phyloP scores from a whole-genome alignment of 768 basidiomycete genomes.

The Imleria badia region DNA sequence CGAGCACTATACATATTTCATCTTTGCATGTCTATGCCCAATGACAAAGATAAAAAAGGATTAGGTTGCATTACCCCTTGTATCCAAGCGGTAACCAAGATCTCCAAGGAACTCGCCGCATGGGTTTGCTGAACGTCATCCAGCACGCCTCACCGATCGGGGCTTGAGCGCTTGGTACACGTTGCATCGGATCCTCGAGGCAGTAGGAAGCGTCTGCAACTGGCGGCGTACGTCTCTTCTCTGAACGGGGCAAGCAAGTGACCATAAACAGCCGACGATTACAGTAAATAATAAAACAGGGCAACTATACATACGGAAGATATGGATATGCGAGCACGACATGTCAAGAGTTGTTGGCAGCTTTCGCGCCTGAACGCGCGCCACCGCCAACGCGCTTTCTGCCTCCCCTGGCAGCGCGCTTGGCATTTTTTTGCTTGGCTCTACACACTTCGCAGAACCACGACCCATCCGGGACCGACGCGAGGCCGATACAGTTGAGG shows the following conservation, averaged over 20 bases:
- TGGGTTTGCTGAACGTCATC: no score
- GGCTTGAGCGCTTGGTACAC: no score
- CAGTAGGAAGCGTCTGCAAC: neutral
- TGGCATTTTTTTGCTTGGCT: slow-evolving; percentile 49
- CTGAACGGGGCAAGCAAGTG: neutral
- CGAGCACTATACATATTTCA: no score
- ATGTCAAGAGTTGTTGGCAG: slow-evolving; percentile 30
- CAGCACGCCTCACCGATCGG: no score
- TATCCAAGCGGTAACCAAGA: no score
- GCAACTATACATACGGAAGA: slow-evolving; percentile 15
- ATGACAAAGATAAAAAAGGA: no score
- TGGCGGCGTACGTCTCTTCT: neutral
- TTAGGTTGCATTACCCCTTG: no score
- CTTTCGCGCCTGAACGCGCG: slow-evolving; percentile 30
- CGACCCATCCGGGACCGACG: slow-evolving; percentile 60
- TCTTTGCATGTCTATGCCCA: no score
- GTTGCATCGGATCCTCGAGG: no score
- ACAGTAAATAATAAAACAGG: slow-evolving; percentile 24
- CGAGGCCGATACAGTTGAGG: slow-evolving; percentile 69
- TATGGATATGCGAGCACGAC: slow-evolving; percentile 1
- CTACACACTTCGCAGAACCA: slow-evolving; percentile 79
- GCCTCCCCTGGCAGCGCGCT: slow-evolving; percentile 51
- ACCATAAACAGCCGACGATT: slow-evolving; percentile 9
- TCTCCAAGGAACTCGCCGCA: no score
- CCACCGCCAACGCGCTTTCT: slow-evolving; percentile 48